These are phyloP conservation scores for Myxozyma monticola DNA, from an alignment of 805 yeast species.

Conservation along the genomic window DNA sequence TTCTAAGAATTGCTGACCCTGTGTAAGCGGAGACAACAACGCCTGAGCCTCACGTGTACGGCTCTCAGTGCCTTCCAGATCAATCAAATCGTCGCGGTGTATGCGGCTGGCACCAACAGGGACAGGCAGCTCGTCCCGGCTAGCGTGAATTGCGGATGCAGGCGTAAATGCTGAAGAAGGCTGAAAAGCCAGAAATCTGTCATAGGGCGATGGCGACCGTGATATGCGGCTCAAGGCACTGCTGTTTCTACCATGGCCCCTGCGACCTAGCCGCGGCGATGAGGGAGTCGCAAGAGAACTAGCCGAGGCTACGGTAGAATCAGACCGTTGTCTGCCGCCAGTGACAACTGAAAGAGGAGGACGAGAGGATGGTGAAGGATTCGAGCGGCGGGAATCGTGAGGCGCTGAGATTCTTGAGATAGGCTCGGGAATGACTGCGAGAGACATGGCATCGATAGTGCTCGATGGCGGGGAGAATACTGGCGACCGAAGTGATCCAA, in stretches of 20 bases:
- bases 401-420: no score
- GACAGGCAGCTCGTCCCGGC: neutral
- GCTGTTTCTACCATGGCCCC: neutral
- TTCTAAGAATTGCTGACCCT: no score
- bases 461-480: no score
- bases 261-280: conserved; percentile 1
- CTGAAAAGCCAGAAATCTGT: conserved; percentile 24
- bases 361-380: neutral
- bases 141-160: no score
- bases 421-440: no score
- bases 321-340: neutral
- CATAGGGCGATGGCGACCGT: conserved; percentile 27
- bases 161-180: conserved; percentile 7
- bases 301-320: neutral
- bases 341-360: conserved; percentile 4
- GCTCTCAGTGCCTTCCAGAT: neutral
- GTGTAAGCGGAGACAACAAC: conserved; percentile 1
- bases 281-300: neutral
- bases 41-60: conserved; percentile 1
- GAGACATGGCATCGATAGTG: no score
- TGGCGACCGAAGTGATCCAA: no score
- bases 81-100: conserved; percentile 11
- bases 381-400: no score
- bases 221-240: conserved; percentile 7
- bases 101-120: conserved; percentile 11